Evolutionary conservation across 768 basidiomycete species (phyloP), one percentile per base, ranked within the genome.

Genomic region (Mycena haematopus): DNA sequence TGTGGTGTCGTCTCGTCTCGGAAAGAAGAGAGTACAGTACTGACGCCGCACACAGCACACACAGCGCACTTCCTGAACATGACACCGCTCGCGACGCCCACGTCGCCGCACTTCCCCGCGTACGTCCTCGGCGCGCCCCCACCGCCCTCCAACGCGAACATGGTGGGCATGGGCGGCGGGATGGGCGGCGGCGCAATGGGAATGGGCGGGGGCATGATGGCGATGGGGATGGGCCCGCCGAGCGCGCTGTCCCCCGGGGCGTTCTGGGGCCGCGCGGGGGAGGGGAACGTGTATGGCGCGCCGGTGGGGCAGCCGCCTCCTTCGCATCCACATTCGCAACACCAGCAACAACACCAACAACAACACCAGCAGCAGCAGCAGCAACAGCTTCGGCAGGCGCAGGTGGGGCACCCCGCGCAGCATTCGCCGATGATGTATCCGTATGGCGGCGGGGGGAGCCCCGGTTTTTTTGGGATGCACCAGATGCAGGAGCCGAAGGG

Each of bases 201-300:
- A 15, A 22, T 24, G 27, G 53, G 47, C 29, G 14, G 25, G 22
- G 54, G 51, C 36, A 13, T 22, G 21, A 8, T 10, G 36, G 22
- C 19, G 14, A 15, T 31, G 15, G 49, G 56, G 21, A n/a, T 59
- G 25, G 66, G 65, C 6, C 65, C 63, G 21, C 67, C 40, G 22
- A 56, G 60, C 36, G 60, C 84, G 27, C 88, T 92, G 79, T 89
- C 91, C 0, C 90, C 91, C 29, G 90, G 87, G 15, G 85, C 86
- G 40, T 90, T 89, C 74, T 94, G 87, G 86, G 89, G 84, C 52
- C 84, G 76, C 66, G 86, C 82, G 35, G 84, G 80, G 13, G 71
- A 68, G 44, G 71, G 68, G 19, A 56, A 10, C 24, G 31, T 74
- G 71, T 56, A 70, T 58, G 88, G 87, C 44, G 88, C 86, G 27